Evolutionary conservation across 768 basidiomycete genomes (phyloP).

Genomic region (Cystoderma amianthinum): DNA sequence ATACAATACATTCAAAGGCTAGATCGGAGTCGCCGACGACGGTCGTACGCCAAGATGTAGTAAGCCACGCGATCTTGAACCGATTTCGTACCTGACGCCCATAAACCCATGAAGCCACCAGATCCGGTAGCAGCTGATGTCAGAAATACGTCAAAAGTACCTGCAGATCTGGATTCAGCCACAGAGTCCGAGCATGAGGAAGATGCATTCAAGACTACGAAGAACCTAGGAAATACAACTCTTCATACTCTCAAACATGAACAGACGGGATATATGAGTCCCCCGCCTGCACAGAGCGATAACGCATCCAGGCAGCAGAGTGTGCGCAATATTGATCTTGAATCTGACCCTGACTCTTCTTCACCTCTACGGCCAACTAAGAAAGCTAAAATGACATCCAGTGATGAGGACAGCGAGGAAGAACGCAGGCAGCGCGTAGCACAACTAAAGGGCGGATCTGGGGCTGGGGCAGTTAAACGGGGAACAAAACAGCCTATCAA

Average conservation of each 20-base stretch:
- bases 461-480: constrained; percentile 24
- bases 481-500: constrained; percentile 70
- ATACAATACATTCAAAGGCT: background rate
- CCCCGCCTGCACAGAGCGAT: background rate
- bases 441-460: constrained; percentile 30
- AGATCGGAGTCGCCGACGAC: background rate
- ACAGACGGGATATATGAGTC: background rate
- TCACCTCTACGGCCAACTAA: constrained; percentile 44
- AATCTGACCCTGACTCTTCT: constrained; percentile 42
- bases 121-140: constrained; percentile 3
- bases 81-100: background rate
- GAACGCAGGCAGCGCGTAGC: constrained; percentile 37
- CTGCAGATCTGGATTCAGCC: constrained; percentile 28
- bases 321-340: constrained; percentile 5
- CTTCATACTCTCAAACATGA: background rate
- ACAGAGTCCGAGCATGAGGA: constrained; percentile 39
- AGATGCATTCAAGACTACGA: constrained; percentile 8
- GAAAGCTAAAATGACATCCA: constrained; percentile 41
- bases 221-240: constrained; percentile 12
- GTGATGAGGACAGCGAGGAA: constrained; percentile 55
- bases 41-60: background rate
- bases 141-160: constrained; percentile 7
- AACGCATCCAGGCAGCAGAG: constrained; percentile 4
- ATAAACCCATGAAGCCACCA: background rate
- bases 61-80: background rate